Base-by-base conservation (phyloP, 768 basidiomycete species). In the Serendipita sp. region DNA sequence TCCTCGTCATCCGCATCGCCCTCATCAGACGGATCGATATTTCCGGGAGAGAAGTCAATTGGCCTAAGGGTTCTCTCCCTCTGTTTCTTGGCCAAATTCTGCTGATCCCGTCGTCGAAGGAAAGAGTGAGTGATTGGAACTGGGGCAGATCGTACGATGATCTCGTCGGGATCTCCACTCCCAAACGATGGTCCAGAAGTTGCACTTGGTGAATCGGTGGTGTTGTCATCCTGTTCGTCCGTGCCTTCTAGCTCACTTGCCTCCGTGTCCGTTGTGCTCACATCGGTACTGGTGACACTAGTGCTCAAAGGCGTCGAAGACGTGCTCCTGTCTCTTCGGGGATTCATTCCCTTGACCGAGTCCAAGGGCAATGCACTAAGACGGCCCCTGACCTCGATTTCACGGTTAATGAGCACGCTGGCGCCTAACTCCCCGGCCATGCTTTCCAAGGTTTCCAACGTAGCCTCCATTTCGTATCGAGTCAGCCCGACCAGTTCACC, bases 401-500 rank as follows among this genome's bases (percentile, higher is more conserved):
- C 90, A 75, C 90, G 91, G 15, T 93, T 86, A 34, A 96, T 83
- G 56, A 93, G 84, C 65, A 96, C 91, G 30, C 89, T 89, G 0
- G 91, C 94, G 1, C 92, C 92, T 45, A 97, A 87, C 71, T 95
- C 92, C 30, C 86, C 84, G 0, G 93, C 92, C 94, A 98, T 98
- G 78, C 83, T 84, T 72, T 89, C 89, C 13, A 98, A 82, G 0
- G 93, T 95, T 69, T 86, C 84, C 45, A 98, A 75, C 2, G 88
- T 91, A 68, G 81, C 80, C 65, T 89, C 87, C 68, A 98, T 82
- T 72, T 94, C 87, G 2, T 74, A 73, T 67, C 81, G 77, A 2
- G 81, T 77, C 3, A 97, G 80, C 1, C 94, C 94, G 62, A 96
- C 80, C 34, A 96, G 83, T 3, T 84, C 82, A 1, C 94, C 94